phyloP scores from a whole-genome alignment of 2,329 filamentous ascomycete species.

The Balansia obtecta region DNA sequence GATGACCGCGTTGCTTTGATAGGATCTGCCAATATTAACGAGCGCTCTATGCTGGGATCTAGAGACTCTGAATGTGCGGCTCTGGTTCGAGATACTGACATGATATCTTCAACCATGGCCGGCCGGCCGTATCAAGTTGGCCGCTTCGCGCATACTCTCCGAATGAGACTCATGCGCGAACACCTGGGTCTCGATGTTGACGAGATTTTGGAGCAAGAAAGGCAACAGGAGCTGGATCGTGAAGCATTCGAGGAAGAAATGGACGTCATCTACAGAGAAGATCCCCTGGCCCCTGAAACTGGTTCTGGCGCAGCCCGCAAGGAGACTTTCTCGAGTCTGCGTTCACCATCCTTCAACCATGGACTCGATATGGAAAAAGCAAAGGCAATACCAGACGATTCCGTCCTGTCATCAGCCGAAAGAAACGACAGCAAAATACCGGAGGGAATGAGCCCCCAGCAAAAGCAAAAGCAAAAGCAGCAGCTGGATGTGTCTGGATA shows the following conservation, averaged over 20 bases:
- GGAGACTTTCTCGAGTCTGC: conserved; percentile 16
- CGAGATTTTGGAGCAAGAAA: conserved; percentile 70
- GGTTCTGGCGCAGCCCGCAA: conserved; percentile 25
- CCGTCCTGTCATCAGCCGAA: conserved; percentile 3
- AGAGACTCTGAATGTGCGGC: conserved; percentile 88
- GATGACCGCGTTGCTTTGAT: conserved; percentile 91
- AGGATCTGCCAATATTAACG: conserved; percentile 96
- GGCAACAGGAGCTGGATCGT: conserved; percentile 52
- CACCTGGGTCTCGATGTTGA: conserved; percentile 95
- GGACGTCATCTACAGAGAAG: conserved; percentile 48
- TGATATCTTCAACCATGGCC: conserved; percentile 85
- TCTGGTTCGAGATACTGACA: conserved; percentile 82
- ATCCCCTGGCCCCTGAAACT: conserved; percentile 3
- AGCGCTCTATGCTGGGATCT: conserved; percentile 84
- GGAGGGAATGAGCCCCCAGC: conserved; percentile 1
- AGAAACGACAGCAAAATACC: conserved; percentile 1
- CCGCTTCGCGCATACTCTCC: conserved; percentile 82
- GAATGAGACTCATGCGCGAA: conserved; percentile 89
- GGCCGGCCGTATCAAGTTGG: conserved; percentile 82
- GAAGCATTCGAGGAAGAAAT: conserved; percentile 46
- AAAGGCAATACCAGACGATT: conserved; percentile 30
- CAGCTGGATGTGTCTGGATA: conserved; percentile 67
- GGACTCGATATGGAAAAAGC: conserved; percentile 37
- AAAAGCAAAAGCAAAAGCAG: conserved; percentile 47
- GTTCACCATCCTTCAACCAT: conserved; percentile 55